These are phyloP conservation scores for Medicago ruthenica DNA, from an alignment of 306 rosid species.

Conservation along the genomic window DNA sequence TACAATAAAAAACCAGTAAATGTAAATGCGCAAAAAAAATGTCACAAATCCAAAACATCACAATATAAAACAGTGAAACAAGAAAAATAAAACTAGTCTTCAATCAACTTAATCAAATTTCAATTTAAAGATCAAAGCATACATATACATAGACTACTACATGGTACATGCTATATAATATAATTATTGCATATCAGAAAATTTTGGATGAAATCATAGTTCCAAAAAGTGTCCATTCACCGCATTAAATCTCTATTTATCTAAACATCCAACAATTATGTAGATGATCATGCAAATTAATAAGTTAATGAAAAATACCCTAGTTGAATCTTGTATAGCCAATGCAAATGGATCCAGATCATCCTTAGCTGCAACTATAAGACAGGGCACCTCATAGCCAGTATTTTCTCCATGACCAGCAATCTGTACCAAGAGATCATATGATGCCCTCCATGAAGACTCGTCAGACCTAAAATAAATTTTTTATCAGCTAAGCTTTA, in stretches of 20 bases:
- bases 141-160: neutral
- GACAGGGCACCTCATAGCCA: slow-evolving; percentile 97
- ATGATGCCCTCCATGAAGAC: slow-evolving; percentile 80
- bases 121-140: slow-evolving; percentile 9
- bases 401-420: slow-evolving; percentile 97
- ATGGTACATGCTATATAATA: neutral
- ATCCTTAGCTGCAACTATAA: slow-evolving; percentile 96
- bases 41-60: neutral
- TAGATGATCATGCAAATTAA: slow-evolving; percentile 10
- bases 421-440: slow-evolving; percentile 80
- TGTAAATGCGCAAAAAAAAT: no score
- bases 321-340: slow-evolving; percentile 91
- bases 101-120: slow-evolving; percentile 5
- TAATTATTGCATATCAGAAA: slow-evolving; percentile 2
- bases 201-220: neutral
- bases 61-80: neutral
- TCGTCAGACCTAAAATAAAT: slow-evolving; percentile 77
- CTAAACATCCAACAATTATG: slow-evolving; percentile 20
- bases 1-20: no score
- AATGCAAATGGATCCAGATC: slow-evolving; percentile 84
- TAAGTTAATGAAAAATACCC: slow-evolving; percentile 60
- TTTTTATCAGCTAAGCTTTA: slow-evolving; percentile 32
- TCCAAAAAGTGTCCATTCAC: slow-evolving; percentile 31
- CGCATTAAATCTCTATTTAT: slow-evolving; percentile 20
- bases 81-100: neutral